phyloP scores from a whole-genome alignment of 257 asterid genomes.

The Phtheirospermum japonicum region DNA sequence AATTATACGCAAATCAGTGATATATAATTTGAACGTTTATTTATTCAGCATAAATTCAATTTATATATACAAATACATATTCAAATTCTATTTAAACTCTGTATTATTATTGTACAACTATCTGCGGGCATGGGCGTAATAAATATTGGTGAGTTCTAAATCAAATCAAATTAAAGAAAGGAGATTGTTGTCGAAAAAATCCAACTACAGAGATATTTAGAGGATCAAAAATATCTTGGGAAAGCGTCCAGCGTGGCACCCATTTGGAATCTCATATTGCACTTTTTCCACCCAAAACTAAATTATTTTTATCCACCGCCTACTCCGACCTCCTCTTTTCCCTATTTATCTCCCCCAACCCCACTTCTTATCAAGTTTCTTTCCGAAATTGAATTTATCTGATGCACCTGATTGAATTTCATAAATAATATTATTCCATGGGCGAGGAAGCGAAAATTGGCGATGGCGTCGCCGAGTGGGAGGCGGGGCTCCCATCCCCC shows the following conservation, averaged over 20 bases:
- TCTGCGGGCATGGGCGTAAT: too few relatives aligned
- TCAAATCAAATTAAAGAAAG: too few relatives aligned
- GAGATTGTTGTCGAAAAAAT: too few relatives aligned
- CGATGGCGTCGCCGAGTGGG: slow-evolving; percentile 67
- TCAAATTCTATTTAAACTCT: too few relatives aligned
- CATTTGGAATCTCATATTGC: slow-evolving; percentile 43
- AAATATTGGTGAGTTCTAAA: too few relatives aligned
- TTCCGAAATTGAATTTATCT: neutral
- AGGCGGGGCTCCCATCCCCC: slow-evolving; percentile 65
- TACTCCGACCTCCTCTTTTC: neutral
- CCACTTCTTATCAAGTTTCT: neutral
- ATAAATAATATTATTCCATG: slow-evolving; percentile 31
- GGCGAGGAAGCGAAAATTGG: slow-evolving; percentile 52
- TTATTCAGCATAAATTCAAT: too few relatives aligned
- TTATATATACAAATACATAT: too few relatives aligned
- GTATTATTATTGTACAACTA: too few relatives aligned
- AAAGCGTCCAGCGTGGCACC: slow-evolving; percentile 59
- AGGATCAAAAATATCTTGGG: slow-evolving; percentile 46
- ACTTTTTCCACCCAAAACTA: slow-evolving; percentile 51
- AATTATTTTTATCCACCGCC: neutral
- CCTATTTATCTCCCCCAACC: neutral
- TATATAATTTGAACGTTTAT: too few relatives aligned
- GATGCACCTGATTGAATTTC: slow-evolving; percentile 8
- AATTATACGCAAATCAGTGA: too few relatives aligned
- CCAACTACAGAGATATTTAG: too few relatives aligned